These are phyloP conservation scores for Crotalaria pallida DNA, from an alignment of 306 rosid species.

Conservation along the genomic window DNA sequence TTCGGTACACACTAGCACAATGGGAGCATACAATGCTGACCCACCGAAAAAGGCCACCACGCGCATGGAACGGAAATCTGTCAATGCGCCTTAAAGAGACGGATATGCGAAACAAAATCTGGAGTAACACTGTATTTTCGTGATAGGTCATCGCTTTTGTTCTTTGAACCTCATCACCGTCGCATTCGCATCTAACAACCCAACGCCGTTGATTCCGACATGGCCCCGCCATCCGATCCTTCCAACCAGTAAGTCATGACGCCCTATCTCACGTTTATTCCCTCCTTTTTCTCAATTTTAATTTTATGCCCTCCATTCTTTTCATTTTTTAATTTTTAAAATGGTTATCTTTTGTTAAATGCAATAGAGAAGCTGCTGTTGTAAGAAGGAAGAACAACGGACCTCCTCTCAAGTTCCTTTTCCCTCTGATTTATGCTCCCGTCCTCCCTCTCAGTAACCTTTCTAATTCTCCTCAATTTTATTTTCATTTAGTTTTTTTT, in stretches of 20 bases:
- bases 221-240: constrained; percentile 58
- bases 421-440: constrained; percentile 89
- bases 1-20: too few species aligned
- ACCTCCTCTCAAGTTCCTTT: constrained; percentile 68
- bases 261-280: not conserved
- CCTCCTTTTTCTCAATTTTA: too few species aligned
- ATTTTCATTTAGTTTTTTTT: not conserved
- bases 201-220: constrained; percentile 20
- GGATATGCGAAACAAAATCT: too few species aligned
- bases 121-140: too few species aligned
- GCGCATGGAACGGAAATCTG: too few species aligned
- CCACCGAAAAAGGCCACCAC: too few species aligned
- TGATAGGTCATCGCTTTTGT: too few species aligned
- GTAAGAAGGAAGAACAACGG: constrained; percentile 50
- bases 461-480: not conserved
- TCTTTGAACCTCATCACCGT: not conserved
- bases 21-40: too few species aligned
- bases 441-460: constrained; percentile 82
- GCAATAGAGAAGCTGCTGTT: constrained; percentile 50
- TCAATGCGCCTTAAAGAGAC: too few species aligned
- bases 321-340: not conserved
- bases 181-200: not conserved
- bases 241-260: constrained; percentile 41
- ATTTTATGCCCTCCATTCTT: too few species aligned
- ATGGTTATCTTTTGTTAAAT: not conserved